phyloP scores from a whole-genome alignment of 257 asterid genomes.

The Solanum gandarillasii region DNA sequence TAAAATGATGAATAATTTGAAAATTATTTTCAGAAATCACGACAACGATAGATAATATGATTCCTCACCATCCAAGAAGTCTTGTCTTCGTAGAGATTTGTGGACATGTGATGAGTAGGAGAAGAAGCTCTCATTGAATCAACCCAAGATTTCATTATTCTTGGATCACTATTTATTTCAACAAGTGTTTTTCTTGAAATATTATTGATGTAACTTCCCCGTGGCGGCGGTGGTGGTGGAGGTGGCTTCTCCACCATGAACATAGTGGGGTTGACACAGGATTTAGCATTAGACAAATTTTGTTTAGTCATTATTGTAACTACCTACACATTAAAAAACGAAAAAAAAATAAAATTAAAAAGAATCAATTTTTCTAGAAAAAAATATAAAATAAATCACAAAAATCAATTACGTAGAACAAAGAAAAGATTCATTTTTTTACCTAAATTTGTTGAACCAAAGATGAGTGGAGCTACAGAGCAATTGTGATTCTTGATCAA shows the following conservation, averaged over 20 bases:
- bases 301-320: constrained; percentile 25
- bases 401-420: neutral
- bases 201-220: constrained; percentile 47
- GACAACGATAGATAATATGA: neutral
- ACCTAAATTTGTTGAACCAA: neutral
- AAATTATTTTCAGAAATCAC: neutral
- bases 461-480: neutral
- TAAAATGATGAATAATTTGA: too few relatives aligned
- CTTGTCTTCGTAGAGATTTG: constrained; percentile 25
- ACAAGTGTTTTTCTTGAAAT: constrained; percentile 49
- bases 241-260: constrained; percentile 49
- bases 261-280: constrained; percentile 21
- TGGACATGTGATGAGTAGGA: constrained; percentile 53
- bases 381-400: neutral
- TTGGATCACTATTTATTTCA: constrained; percentile 35
- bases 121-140: constrained; percentile 87
- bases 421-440: too few relatives aligned
- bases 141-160: constrained; percentile 59
- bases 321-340: neutral
- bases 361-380: neutral
- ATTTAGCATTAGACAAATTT: constrained; percentile 38
- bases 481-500: neutral
- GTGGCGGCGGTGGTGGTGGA: constrained; percentile 10
- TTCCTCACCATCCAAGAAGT: constrained; percentile 39
- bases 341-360: neutral